These are phyloP conservation scores for Pezicula neosporulosa DNA, from an alignment of 2,329 filamentous ascomycete genomes.

Conservation along the genomic window DNA sequence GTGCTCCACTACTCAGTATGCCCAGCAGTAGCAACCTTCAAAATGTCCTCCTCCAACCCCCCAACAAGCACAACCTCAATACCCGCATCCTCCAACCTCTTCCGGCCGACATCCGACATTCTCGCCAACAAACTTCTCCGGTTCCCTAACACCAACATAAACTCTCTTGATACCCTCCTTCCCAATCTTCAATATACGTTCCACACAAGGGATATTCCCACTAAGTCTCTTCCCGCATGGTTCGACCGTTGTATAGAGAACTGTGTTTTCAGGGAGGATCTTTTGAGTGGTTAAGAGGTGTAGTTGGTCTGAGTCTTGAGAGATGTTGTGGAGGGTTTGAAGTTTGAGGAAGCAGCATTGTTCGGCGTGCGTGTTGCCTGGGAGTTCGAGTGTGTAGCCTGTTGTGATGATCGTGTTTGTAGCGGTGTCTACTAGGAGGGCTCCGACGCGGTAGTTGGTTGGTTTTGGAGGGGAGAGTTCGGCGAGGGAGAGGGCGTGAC, in stretches of 20 bases:
- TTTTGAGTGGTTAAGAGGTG: conserved; percentile 37
- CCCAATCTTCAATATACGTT: conserved; percentile 65
- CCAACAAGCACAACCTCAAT: conserved; percentile 69
- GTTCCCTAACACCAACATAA: conserved; percentile 85
- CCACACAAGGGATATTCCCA: conserved; percentile 73
- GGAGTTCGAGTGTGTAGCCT: conserved; percentile 86
- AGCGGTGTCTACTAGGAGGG: conserved; percentile 66
- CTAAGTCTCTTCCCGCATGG: conserved; percentile 73
- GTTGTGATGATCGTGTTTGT: conserved; percentile 64
- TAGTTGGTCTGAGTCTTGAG: conserved; percentile 40
- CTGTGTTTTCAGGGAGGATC: conserved; percentile 48
- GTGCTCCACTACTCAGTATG: conserved; percentile 45
- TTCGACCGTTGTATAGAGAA: conserved; percentile 90
- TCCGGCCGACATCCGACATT: conserved; percentile 74
- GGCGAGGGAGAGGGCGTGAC: conserved; percentile 71
- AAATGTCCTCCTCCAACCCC: conserved; percentile 77
- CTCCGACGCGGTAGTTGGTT: conserved; percentile 91
- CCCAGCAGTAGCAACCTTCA: conserved; percentile 78
- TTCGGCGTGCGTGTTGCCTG: conserved; percentile 94
- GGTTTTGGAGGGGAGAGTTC: conserved; percentile 77
- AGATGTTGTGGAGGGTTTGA: conserved; percentile 40
- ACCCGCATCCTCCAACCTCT: conserved; percentile 66
- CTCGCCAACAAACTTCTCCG: conserved; percentile 81
- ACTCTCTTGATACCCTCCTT: conserved; percentile 60
- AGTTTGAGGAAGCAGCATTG: conserved; percentile 86